Conservation (phyloP, 352 stramenopile genomes). For the Pythium myriotylum region DNA sequence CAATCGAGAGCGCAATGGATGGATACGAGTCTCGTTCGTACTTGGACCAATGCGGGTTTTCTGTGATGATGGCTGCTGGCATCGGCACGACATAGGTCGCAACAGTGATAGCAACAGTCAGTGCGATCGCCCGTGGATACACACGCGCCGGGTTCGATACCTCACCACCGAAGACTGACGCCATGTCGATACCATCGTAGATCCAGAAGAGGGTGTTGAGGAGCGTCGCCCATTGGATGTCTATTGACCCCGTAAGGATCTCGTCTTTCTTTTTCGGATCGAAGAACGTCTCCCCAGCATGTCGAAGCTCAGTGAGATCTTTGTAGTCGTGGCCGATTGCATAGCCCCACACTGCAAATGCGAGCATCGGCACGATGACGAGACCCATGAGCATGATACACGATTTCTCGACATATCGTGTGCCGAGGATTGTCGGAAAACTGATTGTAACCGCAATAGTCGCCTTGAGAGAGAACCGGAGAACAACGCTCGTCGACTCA, state of each 20-base stretch:
- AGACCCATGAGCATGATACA: conserved; percentile 30
- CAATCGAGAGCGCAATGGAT: conserved; percentile 76
- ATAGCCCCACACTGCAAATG: conserved; percentile 50
- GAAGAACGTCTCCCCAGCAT: not conserved
- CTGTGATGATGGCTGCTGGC: conserved; percentile 66
- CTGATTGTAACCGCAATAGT: conserved; percentile 36
- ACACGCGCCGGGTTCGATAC: conserved; percentile 79
- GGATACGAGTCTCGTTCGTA: conserved; percentile 89
- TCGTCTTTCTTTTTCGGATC: conserved; percentile 8
- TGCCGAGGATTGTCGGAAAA: conserved; percentile 44
- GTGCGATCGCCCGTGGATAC: conserved; percentile 87
- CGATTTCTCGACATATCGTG: conserved; percentile 29
- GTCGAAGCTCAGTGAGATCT: conserved; percentile 48
- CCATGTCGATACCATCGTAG: conserved; percentile 92
- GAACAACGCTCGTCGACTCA: conserved; percentile 24
- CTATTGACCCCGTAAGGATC: conserved; percentile 29
- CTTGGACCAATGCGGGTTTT: conserved; percentile 50
- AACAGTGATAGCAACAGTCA: conserved; percentile 70
- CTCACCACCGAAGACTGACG: conserved; percentile 90
- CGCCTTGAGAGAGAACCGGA: conserved; percentile 39
- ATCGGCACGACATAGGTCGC: conserved; percentile 91
- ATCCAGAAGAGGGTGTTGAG: conserved; percentile 97
- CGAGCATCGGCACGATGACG: conserved; percentile 37
- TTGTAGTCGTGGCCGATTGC: conserved; percentile 27
- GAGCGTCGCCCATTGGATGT: conserved; percentile 76